Evolutionary conservation across 1,139 yeast genomes (phyloP), one percentile per base, ranked within the genome.

Genomic region (Meyerozyma carpophila): DNA sequence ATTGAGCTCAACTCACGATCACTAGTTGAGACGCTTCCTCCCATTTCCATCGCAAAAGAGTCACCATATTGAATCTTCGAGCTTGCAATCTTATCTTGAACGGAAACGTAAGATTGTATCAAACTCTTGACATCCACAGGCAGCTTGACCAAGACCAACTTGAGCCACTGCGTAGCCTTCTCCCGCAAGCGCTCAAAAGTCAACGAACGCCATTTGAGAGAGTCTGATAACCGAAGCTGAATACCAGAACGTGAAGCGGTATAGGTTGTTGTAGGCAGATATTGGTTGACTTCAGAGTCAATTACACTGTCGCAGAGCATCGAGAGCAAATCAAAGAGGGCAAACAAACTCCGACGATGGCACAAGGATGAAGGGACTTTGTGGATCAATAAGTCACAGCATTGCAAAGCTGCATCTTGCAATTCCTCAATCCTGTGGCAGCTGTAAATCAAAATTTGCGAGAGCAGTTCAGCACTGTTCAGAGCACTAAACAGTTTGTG

Each of bases 11-110:
- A 63, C 53, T 84, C 91, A 47, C 79, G 72, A 53, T 89, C 95
- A 38, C 73, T 74, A 21, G 82, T 73, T 14, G 83, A 66, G 20
- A 88, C 77, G 6, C 77, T 63, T 2, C 95, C 93, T 1, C 96
- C 94, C 82, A 89, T 77, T 53, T 88, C 94, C 49, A 90, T 68
- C 0, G 98, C 98, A 71, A 93, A 88, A 0, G 95, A 83, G 44
- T 87, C 84, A 37, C 96, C 98, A 58, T 77, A 82, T 46, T 86
- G 84, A 37, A 87, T 75, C 44, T 66, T 68, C 31, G 50, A 52
- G 13, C 58, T 50, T 41, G 60, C 66, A 37, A 63, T 61, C 38
- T 63, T 56, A 55, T 73, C 73, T 24, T 65, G 58, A 28, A 65
- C 72, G 4, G 90, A 74, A 10, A 90, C 78, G 57, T 93, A 93